Evolutionary conservation across 1,284 basidiomycete species (phyloP).

Genomic region (Apiotrichum veenhuisii): DNA sequence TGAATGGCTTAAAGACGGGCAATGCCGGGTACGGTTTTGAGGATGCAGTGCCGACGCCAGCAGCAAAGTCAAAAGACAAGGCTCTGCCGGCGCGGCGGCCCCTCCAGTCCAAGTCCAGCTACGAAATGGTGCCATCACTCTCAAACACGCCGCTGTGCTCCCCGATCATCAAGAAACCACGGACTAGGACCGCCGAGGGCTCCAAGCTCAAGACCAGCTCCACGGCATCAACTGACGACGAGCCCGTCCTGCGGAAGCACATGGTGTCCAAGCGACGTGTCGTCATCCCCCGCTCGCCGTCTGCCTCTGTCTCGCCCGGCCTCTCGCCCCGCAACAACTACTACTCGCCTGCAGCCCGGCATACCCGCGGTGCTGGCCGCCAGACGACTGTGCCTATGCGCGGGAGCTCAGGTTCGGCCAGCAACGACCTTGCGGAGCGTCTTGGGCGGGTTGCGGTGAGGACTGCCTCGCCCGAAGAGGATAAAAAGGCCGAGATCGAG

Average conservation of each 20-base stretch:
- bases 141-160: background rate
- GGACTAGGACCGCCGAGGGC: background rate
- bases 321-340: background rate
- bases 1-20: no score
- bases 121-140: background rate
- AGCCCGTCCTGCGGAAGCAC: background rate
- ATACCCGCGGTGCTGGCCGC: no score
- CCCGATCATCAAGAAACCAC: background rate
- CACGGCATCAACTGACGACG: background rate
- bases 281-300: background rate
- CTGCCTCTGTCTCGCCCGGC: background rate
- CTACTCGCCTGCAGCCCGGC: no score
- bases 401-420: no score
- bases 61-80: background rate
- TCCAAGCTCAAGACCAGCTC: background rate
- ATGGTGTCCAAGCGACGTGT: background rate
- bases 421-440: no score
- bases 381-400: no score
- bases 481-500: background rate
- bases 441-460: no score
- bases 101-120: background rate
- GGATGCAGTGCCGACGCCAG: background rate
- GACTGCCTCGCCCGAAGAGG: background rate
- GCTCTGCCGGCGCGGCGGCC: background rate
- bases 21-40: background rate